phyloP scores from a whole-genome alignment of 768 basidiomycete genomes.

The Tulasnella sp. region DNA sequence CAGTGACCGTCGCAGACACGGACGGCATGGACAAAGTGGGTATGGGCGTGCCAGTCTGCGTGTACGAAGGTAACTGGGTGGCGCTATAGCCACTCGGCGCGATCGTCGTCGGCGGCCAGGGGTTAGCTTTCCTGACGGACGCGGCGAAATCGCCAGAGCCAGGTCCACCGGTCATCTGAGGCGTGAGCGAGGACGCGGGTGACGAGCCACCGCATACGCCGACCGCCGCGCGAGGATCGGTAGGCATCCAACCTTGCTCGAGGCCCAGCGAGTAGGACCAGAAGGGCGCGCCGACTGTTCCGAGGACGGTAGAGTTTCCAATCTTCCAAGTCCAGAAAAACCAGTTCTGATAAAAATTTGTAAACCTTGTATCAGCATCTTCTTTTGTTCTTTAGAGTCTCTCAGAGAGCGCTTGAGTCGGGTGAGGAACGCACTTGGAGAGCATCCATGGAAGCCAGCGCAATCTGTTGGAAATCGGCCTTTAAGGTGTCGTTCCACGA shows the following conservation, averaged over 20 bases:
- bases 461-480: constrained; percentile 53
- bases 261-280: constrained; percentile 95
- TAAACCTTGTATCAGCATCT: too few relatives aligned
- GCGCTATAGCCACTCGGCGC: constrained; percentile 20
- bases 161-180: constrained; percentile 53
- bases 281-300: constrained; percentile 63
- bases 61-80: constrained; percentile 58
- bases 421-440: constrained; percentile 47
- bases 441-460: constrained; percentile 82
- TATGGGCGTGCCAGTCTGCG: constrained; percentile 48
- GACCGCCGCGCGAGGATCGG: constrained; percentile 63
- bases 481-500: constrained; percentile 54
- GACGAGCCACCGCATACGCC: constrained; percentile 45
- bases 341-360: constrained; percentile 70
- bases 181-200: constrained; percentile 28
- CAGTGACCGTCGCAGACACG: constrained; percentile 30
- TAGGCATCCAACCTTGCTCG: constrained; percentile 86
- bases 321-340: constrained; percentile 99
- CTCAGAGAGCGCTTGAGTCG: too few relatives aligned
- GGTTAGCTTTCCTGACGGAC: constrained; percentile 35
- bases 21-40: constrained; percentile 59
- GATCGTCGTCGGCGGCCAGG: constrained; percentile 56
- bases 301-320: constrained; percentile 60
- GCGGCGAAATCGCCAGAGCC: constrained; percentile 48
- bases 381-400: too few relatives aligned